Base-by-base conservation (phyloP, 1,284 basidiomycete genomes). In the Kalmanozyma brasiliensis region DNA sequence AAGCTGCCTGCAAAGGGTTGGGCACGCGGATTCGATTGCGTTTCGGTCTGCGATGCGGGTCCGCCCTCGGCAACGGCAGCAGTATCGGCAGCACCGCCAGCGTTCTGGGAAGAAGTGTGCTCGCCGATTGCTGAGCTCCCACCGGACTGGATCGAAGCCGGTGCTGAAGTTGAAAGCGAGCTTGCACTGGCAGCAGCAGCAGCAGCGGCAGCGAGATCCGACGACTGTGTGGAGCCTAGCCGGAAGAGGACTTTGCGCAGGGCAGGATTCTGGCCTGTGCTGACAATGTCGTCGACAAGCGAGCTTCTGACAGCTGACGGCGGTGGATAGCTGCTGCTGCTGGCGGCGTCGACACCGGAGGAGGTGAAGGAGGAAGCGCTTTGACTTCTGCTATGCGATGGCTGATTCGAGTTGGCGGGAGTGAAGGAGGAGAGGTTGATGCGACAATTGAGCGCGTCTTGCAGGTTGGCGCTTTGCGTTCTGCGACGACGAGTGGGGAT, bases 371-470 rank as follows among this genome's bases (percentile, higher is more conserved):
- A 14, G 26, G 26, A 14, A 24, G 23, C 23, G 30, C 35, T 3
- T 16, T 41, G 29, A 29, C 37, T 35, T 34, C 19, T 43, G 32
- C 30, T 13, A 35, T 47, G 23, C 6, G 26, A 29, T 29, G 26
- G 26, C 11, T 38, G 30, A 17, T 17, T 46, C 8, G 32, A 24
- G 36, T 43, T 49, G 37, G 52, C 17, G 33, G 42, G 38, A 35
- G 52, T 45, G 40, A 57, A 52, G 16, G 66, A 37, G n/a, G 57
- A 56, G 34, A 70, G 61, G 43, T 61, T 61, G 67, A 70, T 56
- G 37, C 61, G 67, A 33, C 67, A 70, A 44, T 70, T 64, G 61
- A 70, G 67, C 48, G 67, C 61, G 67, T 70, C 67, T 53, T 70
- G 67, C 49, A 70, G 67, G 57, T 64, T 70, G 26, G 67, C 67